phyloP scores from a whole-genome alignment of 2,329 filamentous ascomycete genomes.

The Iodosphaeria phyllophila region DNA sequence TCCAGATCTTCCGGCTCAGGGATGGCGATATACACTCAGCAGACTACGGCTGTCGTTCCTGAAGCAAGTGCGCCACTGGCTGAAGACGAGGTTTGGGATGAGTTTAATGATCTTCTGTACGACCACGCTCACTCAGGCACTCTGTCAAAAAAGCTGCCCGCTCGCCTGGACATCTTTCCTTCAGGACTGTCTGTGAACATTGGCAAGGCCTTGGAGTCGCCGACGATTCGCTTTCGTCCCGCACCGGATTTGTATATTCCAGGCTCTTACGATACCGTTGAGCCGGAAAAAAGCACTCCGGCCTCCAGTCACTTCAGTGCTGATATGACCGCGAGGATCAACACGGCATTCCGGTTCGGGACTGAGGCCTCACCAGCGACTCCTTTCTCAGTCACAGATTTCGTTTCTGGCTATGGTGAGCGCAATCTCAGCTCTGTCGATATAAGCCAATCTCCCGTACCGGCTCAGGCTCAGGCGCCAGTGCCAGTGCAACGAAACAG shows the following conservation, averaged over 20 bases:
- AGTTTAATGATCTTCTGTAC: conserved; percentile 78
- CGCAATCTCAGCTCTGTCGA: conserved; percentile 14
- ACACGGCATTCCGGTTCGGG: conserved; percentile 23
- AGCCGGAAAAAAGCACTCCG: conserved; percentile 14
- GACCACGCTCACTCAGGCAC: conserved; percentile 35
- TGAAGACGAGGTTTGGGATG: conserved; percentile 86
- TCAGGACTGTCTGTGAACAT: conserved; percentile 16
- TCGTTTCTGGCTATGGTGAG: conserved; percentile 20
- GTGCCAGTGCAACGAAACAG: conserved; percentile 8
- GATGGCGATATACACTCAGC: conserved; percentile 35
- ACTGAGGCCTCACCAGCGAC: conserved; percentile 20
- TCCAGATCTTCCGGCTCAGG: conserved; percentile 51
- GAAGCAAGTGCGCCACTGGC: conserved; percentile 39
- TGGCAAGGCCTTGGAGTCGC: conserved; percentile 24
- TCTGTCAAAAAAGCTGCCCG: conserved; percentile 35
- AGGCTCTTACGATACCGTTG: conserved; percentile 13
- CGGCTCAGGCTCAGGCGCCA: conserved; percentile 1
- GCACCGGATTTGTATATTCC: too few relatives aligned
- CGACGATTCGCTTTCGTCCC: conserved; percentile 18
- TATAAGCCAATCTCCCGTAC: conserved; percentile 3
- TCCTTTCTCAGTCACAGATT: conserved; percentile 23
- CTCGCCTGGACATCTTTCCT: conserved; percentile 33
- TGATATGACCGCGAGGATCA: conserved; percentile 34
- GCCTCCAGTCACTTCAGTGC: conserved; percentile 33
- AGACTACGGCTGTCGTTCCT: conserved; percentile 45